A percentile compares a stretch with the other conserved stretches of the same genome.
These are phyloP conservation scores for Yamadazyma pseudoaaseri DNA, from an alignment of 1,139 yeast species.

Conservation along the genomic window DNA sequence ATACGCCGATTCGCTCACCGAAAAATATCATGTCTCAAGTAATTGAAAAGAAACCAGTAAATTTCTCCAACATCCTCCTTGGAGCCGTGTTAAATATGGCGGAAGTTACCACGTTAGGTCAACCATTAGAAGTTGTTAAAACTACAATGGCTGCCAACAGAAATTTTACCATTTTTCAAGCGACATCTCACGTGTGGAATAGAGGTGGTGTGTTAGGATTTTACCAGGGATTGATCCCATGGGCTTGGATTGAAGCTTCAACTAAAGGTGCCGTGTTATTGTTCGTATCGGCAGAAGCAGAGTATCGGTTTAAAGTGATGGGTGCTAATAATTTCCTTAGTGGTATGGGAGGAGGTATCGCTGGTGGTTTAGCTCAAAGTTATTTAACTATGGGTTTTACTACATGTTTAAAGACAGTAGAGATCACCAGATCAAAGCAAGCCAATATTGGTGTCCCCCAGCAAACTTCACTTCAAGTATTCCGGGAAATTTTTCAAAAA, in stretches of 20 bases:
- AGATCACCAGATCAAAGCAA: conserved; percentile 87
- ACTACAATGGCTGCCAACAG: conserved; percentile 99
- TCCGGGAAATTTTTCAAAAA: conserved; percentile 72
- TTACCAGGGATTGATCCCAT: conserved; percentile 96
- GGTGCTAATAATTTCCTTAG: conserved; percentile 74
- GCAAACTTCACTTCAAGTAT: conserved; percentile 82
- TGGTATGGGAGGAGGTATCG: conserved; percentile 93
- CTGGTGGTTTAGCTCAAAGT: conserved; percentile 96
- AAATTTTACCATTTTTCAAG: conserved; percentile 60
- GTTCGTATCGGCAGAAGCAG: conserved; percentile 91
- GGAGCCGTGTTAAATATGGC: conserved; percentile 94
- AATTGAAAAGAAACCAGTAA: conserved; percentile 79
- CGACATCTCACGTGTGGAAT: conserved; percentile 78
- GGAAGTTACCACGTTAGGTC: conserved; percentile 93
- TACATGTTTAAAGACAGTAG: conserved; percentile 97
- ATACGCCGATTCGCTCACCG: conserved; percentile 6
- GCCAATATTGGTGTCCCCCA: conserved; percentile 62
- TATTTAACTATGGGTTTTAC: conserved; percentile 97
- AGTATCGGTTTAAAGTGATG: conserved; percentile 63
- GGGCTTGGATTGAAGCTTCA: conserved; percentile 99
- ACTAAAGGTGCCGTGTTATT: conserved; percentile 97
- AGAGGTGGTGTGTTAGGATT: conserved; percentile 92
- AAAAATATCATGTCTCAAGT: conserved; percentile 8
- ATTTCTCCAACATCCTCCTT: conserved; percentile 82
- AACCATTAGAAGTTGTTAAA: conserved; percentile 91